Evolutionary conservation across 2,329 filamentous ascomycete species (phyloP).

Genomic region (Cercospora beticola): DNA sequence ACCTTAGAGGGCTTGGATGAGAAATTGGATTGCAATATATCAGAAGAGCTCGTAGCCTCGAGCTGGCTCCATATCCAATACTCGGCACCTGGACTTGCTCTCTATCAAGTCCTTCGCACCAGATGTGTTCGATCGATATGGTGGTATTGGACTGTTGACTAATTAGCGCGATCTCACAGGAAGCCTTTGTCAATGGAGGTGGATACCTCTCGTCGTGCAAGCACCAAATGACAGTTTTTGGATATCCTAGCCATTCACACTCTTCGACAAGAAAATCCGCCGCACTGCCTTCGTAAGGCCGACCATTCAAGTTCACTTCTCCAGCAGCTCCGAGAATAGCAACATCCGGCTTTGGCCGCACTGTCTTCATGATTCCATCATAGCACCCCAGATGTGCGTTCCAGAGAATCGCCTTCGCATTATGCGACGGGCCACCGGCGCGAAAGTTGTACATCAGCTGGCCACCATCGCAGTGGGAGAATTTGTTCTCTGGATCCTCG

Average conservation of each 20-base stretch:
- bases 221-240: neutral
- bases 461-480: neutral
- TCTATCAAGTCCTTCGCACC: neutral
- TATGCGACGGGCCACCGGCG: neutral
- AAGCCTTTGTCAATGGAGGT: neutral
- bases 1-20: no score
- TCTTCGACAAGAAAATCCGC: neutral
- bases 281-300: neutral
- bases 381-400: neutral
- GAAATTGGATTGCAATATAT: neutral
- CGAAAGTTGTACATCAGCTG: neutral
- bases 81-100: neutral
- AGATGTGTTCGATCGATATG: neutral
- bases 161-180: neutral
- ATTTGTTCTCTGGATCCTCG: neutral
- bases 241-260: neutral
- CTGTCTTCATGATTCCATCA: neutral
- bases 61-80: neutral
- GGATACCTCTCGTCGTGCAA: neutral
- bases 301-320: neutral
- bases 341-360: neutral
- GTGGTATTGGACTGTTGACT: neutral
- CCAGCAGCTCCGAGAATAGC: neutral
- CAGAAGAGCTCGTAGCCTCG: neutral
- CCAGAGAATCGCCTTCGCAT: neutral